phyloP scores from a whole-genome alignment of 164 flowering plant genomes.

The Macadamia tetraphylla region DNA sequence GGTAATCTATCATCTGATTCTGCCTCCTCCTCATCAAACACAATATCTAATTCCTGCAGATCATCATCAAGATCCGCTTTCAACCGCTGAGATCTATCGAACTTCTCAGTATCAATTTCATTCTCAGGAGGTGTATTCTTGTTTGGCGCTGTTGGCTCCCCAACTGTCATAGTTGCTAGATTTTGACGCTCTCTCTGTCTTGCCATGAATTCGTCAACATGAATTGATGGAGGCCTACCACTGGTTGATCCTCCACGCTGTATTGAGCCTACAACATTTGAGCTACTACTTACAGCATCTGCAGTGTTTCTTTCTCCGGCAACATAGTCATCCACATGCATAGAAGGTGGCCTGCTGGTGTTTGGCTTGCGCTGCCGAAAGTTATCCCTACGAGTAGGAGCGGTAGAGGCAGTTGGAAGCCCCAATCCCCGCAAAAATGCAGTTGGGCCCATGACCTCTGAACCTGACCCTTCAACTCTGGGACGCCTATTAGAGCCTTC shows the following conservation, averaged over 20 bases:
- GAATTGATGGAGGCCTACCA: constrained; percentile 97
- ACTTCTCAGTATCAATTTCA: constrained; percentile 37
- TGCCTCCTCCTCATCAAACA: constrained; percentile 88
- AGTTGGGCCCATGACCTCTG: constrained; percentile 41
- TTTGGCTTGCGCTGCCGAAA: constrained; percentile 96
- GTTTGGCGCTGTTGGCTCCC: constrained; percentile 38
- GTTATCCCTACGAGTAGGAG: constrained; percentile 74
- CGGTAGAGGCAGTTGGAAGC: constrained; percentile 40
- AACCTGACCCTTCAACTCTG: constrained; percentile 51
- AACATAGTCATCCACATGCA: constrained; percentile 99
- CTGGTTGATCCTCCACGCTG: constrained; percentile 75
- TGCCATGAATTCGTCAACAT: constrained; percentile 98
- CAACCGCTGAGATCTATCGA: constrained; percentile 46
- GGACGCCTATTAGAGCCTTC: constrained; percentile 67
- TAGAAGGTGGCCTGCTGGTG: constrained; percentile 97
- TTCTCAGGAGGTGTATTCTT: constrained; percentile 33
- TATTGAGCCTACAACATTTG: constrained; percentile 55
- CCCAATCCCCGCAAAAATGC: constrained; percentile 44
- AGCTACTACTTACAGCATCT: constrained; percentile 48
- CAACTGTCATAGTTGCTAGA: constrained; percentile 36
- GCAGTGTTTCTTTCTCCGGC: constrained; percentile 82
- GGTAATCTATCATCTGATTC: constrained; percentile 86
- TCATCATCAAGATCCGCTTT: constrained; percentile 91
- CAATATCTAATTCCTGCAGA: constrained; percentile 90
- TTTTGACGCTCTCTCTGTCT: constrained; percentile 88